Conservation (phyloP, 352 stramenopile genomes). For the Globisporangium cystogenes region DNA sequence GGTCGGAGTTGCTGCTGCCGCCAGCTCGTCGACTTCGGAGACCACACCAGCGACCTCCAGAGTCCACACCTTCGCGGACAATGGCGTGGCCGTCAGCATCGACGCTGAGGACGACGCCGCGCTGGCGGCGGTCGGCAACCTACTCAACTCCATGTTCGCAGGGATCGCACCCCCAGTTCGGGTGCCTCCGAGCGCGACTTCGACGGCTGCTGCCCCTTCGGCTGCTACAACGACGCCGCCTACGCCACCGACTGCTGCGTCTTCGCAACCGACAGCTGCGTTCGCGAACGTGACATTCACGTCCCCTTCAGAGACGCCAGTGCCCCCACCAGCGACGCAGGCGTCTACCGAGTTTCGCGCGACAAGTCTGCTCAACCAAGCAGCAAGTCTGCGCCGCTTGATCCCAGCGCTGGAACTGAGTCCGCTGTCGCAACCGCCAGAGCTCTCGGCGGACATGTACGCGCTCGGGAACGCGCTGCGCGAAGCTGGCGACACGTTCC, state of each 20-base stretch:
- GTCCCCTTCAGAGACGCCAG: background rate
- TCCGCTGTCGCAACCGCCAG: constrained; percentile 16
- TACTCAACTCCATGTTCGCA: constrained; percentile 19
- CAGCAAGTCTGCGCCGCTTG: constrained; percentile 15
- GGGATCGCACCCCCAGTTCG: background rate
- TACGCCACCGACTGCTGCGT: background rate
- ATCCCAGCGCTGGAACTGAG: constrained; percentile 22
- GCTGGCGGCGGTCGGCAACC: constrained; percentile 9
- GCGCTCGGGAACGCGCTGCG: constrained; percentile 20
- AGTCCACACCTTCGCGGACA: background rate
- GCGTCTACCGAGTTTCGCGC: background rate
- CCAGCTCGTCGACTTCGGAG: background rate
- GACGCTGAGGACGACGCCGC: constrained; percentile 1
- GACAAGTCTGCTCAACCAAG: constrained; percentile 16
- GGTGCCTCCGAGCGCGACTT: too few species aligned
- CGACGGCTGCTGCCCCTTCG: too few species aligned
- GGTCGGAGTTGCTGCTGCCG: background rate
- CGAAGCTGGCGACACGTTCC: constrained; percentile 26
- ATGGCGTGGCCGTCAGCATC: constrained; percentile 5
- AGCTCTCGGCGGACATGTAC: constrained; percentile 23
- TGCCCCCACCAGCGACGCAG: background rate
- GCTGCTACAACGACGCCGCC: background rate
- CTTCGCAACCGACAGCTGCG: background rate
- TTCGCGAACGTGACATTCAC: too few species aligned
- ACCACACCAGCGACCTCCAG: constrained; percentile 1